Conservation (phyloP, 257 asterid genomes). For the Cinchona pubescens region DNA sequence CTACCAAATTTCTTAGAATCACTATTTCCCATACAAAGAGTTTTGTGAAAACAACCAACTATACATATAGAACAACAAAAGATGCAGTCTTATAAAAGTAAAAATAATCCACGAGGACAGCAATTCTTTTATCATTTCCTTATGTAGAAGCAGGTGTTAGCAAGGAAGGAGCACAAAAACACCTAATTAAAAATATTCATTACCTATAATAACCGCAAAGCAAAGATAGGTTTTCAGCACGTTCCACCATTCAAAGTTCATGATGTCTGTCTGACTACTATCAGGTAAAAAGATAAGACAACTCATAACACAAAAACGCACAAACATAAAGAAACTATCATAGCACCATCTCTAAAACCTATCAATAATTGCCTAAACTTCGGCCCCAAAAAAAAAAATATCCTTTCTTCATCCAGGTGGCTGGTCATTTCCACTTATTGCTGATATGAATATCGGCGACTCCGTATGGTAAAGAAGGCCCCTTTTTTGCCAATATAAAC, state of each 20-base stretch:
- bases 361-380: neutral
- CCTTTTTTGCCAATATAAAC: slow-evolving; percentile 95
- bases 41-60: neutral
- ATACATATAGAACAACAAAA: neutral
- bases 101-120: neutral
- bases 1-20: neutral
- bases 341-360: neutral
- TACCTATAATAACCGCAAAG: too few relatives aligned
- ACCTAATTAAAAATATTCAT: neutral
- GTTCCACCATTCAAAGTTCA: neutral
- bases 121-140: neutral
- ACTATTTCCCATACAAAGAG: neutral
- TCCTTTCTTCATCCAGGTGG: neutral
- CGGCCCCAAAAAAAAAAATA: neutral
- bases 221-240: neutral
- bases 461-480: too few relatives aligned
- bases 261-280: neutral
- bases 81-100: neutral
- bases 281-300: neutral
- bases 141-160: neutral
- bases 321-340: neutral
- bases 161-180: neutral
- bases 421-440: too few relatives aligned
- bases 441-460: too few relatives aligned
- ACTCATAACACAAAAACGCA: neutral